Conservation (phyloP, 257 asterid species). For the Solanum chilense region DNA sequence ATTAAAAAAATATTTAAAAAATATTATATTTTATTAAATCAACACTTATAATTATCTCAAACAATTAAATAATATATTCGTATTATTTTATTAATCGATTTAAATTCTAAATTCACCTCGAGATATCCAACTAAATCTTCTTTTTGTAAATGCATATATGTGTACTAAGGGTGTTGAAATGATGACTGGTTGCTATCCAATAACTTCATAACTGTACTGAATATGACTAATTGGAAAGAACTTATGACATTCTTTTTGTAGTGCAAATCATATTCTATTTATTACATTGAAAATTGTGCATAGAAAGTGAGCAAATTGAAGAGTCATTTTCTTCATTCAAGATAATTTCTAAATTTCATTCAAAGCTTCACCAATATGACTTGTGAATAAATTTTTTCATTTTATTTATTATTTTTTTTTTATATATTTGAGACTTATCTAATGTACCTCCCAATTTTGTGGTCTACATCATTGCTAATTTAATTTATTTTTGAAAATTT, state of each 20-base stretch:
- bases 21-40: background rate
- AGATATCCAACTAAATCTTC: background rate
- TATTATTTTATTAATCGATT: background rate
- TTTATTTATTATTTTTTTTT: too few species aligned
- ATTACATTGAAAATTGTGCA: background rate
- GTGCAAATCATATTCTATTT: background rate
- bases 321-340: background rate
- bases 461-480: background rate
- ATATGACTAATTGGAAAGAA: background rate
- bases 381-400: background rate
- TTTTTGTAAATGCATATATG: background rate
- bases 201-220: background rate
- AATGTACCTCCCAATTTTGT: background rate
- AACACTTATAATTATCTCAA: background rate
- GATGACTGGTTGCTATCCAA: background rate
- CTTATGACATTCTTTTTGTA: background rate
- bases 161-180: background rate
- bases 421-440: background rate
- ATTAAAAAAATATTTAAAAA: background rate
- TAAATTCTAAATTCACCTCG: background rate
- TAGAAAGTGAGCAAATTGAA: background rate
- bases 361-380: background rate
- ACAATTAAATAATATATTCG: background rate
- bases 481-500: background rate
- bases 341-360: background rate